Evolutionary conservation across 441 rosid genomes (phyloP).

Genomic region (Francoa sonchifolia): DNA sequence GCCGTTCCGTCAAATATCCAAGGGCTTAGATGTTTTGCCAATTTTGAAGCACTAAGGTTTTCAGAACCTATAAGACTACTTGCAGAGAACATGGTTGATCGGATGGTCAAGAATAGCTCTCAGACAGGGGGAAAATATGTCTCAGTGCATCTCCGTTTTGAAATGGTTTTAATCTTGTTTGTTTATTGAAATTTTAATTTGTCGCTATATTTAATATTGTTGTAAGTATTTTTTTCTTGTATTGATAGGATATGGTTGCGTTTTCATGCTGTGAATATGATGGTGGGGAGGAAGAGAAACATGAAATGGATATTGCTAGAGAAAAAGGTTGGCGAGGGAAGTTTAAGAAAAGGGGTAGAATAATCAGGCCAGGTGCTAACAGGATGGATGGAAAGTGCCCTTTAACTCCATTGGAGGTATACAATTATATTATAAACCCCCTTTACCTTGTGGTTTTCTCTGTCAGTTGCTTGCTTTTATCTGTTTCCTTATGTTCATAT

Average conservation of each 20-base stretch:
- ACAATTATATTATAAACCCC: neutral
- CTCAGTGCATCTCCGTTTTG: constrained; percentile 97
- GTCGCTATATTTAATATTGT: neutral
- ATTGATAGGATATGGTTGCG: constrained; percentile 85
- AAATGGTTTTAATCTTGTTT: constrained; percentile 37
- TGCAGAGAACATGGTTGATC: constrained; percentile 82
- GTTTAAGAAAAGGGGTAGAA: constrained; percentile 76
- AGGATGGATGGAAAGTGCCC: constrained; percentile 91
- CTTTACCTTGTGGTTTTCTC: neutral
- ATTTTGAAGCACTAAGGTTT: constrained; percentile 75
- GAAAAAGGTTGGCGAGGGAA: constrained; percentile 97
- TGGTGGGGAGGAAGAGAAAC: constrained; percentile 83
- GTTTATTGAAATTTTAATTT: neutral
- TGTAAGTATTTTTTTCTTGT: constrained; percentile 3
- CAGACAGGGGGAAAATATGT: constrained; percentile 66
- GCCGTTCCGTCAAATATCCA: constrained; percentile 68
- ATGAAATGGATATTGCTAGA: constrained; percentile 80
- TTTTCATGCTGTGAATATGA: constrained; percentile 96
- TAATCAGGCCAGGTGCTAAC: constrained; percentile 79
- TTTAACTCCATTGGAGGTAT: constrained; percentile 83
- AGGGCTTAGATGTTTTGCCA: constrained; percentile 77
- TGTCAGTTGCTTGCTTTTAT: neutral
- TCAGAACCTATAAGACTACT: constrained; percentile 69
- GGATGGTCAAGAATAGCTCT: constrained; percentile 64
- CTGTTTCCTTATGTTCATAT: too few species aligned